These are phyloP conservation scores for Flaveria robusta DNA, from an alignment of 129 eudicot genomes.

Conservation along the genomic window DNA sequence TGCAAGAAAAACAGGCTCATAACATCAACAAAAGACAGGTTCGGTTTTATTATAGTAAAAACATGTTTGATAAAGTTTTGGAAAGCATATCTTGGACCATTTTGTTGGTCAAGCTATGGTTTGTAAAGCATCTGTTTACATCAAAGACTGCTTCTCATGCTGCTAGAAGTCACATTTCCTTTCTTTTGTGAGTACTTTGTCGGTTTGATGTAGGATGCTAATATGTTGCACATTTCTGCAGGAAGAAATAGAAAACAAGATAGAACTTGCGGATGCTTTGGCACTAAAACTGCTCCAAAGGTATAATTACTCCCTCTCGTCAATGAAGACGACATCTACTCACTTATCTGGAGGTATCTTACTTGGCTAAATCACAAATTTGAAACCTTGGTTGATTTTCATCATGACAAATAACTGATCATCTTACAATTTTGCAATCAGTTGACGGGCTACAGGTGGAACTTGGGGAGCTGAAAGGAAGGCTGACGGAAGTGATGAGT, in stretches of 20 bases:
- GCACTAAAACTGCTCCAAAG: slow-evolving; percentile 86
- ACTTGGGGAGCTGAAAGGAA: slow-evolving; percentile 88
- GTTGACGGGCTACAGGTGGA: slow-evolving; percentile 87
- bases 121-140: no score
- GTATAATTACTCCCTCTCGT: slow-evolving; percentile 74
- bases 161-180: no score
- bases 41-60: slow-evolving; percentile 24
- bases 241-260: slow-evolving; percentile 92
- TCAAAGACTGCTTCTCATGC: no score
- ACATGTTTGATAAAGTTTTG: not conserved
- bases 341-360: slow-evolving; percentile 76
- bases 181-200: no score
- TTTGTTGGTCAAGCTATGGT: no score
- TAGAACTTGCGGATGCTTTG: slow-evolving; percentile 94
- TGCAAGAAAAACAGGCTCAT: slow-evolving; percentile 83
- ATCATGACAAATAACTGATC: not conserved
- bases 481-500: slow-evolving; percentile 84
- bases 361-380: not conserved
- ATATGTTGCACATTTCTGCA: slow-evolving; percentile 31
- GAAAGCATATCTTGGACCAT: no score
- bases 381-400: slow-evolving; percentile 6
- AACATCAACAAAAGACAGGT: slow-evolving; percentile 81
- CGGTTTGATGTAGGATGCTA: no score
- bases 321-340: slow-evolving; percentile 74
- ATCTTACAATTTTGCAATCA: slow-evolving; percentile 34